A percentile compares a stretch with the other conserved stretches of the same genome.
phyloP scores from a whole-genome alignment of 768 basidiomycete genomes.

The Rhizopogon sp. region DNA sequence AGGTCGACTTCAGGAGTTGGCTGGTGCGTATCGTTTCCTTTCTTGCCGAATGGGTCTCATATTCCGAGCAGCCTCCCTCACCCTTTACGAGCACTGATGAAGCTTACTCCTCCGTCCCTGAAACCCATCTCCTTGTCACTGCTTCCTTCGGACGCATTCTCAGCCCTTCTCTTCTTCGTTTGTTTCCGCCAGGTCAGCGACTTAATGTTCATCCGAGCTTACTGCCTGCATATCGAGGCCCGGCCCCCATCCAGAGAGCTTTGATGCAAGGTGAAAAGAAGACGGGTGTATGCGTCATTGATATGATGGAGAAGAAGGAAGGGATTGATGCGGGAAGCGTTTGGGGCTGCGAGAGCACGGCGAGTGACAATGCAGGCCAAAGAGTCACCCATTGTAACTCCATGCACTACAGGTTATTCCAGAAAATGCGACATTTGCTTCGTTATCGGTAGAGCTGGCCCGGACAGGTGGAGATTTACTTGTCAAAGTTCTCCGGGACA shows the following conservation, averaged over 20 bases:
- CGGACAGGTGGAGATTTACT: conserved; percentile 63
- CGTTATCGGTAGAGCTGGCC: conserved; percentile 57
- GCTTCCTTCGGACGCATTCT: conserved; percentile 92
- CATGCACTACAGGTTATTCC: conserved; percentile 43
- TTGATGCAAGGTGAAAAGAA: conserved; percentile 60
- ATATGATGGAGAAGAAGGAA: conserved; percentile 60
- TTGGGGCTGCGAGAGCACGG: conserved; percentile 50
- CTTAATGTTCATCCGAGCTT: conserved; percentile 91
- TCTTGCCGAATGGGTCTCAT: background rate
- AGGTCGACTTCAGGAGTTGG: conserved; percentile 61
- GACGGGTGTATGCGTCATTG: conserved; percentile 79
- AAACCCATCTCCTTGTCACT: conserved; percentile 65
- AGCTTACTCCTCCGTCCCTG: conserved; percentile 9
- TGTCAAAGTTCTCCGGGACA: conserved; percentile 62
- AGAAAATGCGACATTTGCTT: conserved; percentile 43
- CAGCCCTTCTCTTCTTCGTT: conserved; percentile 50
- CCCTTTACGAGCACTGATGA: conserved; percentile 22
- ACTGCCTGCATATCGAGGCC: conserved; percentile 82
- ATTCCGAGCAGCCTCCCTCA: conserved; percentile 38
- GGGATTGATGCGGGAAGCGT: conserved; percentile 81
- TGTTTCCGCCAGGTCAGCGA: conserved; percentile 53
- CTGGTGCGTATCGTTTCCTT: conserved; percentile 34
- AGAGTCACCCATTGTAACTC: background rate
- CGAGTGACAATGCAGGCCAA: conserved; percentile 28
- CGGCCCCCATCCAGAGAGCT: conserved; percentile 85